Percentiles rank a stretch among this genome's conserved stretches.
These are phyloP conservation scores for Penium margaritaceum DNA, from an alignment of 139 green algal genomes.

Conservation along the genomic window DNA sequence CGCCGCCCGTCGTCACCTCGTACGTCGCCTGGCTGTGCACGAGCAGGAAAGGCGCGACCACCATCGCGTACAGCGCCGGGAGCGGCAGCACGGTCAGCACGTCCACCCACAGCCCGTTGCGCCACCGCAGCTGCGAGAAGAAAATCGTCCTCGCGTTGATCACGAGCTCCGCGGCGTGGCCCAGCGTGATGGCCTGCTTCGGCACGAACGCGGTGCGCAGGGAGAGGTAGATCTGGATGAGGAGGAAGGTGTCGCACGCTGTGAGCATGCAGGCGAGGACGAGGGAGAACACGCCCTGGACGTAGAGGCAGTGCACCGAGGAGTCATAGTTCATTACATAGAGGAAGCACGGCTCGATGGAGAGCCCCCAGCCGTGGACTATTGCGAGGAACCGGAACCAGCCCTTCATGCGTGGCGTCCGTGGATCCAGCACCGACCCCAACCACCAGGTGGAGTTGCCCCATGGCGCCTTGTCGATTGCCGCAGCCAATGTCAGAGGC, in stretches of 20 bases:
- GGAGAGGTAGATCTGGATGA: constrained; percentile 8
- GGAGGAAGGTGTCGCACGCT: background rate
- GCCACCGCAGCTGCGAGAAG: background rate
- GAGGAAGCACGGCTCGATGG: constrained; percentile 9
- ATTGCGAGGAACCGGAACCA: background rate
- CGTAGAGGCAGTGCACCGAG: background rate
- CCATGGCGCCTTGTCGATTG: constrained; percentile 6
- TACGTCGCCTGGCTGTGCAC: background rate
- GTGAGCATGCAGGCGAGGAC: background rate
- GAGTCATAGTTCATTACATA: background rate
- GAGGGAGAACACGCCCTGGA: background rate
- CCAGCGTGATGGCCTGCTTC: constrained; percentile 4
- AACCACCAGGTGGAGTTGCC: background rate
- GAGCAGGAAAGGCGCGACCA: background rate
- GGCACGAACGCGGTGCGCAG: constrained; percentile 19
- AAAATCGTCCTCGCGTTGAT: background rate
- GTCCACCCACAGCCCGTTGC: background rate
- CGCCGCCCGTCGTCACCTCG: background rate
- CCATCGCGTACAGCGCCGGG: background rate
- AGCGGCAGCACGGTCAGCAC: background rate
- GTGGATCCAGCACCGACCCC: constrained; percentile 6
- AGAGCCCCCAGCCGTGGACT: background rate
- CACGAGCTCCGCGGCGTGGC: constrained; percentile 10
- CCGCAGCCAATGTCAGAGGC: too few relatives aligned
- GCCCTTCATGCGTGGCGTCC: background rate